A percentile compares a stretch with the other conserved stretches of the same genome.
These are phyloP conservation scores for Starmerella bacillaris DNA, from an alignment of 805 yeast genomes.

Conservation along the genomic window DNA sequence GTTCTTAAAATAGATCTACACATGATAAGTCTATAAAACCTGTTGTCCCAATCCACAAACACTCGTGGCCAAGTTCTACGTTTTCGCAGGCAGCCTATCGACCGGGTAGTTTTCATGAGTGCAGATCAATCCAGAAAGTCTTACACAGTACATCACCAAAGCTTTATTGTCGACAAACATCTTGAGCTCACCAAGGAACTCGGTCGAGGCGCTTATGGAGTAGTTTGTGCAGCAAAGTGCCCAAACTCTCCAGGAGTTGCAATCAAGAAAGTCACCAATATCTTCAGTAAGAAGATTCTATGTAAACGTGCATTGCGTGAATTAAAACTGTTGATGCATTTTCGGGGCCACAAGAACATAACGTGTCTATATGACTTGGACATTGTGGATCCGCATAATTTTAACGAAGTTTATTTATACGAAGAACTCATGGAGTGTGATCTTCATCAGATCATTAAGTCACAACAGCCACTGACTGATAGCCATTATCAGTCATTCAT, in stretches of 20 bases:
- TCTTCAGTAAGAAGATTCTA: constrained; percentile 74
- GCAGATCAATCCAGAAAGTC: constrained; percentile 20
- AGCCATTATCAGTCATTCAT: constrained; percentile 88
- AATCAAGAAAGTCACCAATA: constrained; percentile 87
- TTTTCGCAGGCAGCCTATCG: too few relatives aligned
- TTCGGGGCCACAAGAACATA: constrained; percentile 90
- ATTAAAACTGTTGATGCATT: constrained; percentile 72
- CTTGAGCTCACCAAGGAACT: constrained; percentile 80
- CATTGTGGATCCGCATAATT: constrained; percentile 58
- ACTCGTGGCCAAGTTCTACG: too few relatives aligned
- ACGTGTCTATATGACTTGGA: constrained; percentile 91
- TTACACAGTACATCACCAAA: constrained; percentile 68
- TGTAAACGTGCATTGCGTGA: constrained; percentile 88
- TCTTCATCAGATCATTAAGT: constrained; percentile 90
- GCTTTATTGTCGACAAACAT: constrained; percentile 75
- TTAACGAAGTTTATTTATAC: constrained; percentile 81
- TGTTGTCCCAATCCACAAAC: not conserved
- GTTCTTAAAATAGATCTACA: constrained; percentile 1
- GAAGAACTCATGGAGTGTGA: constrained; percentile 99
- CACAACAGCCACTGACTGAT: constrained; percentile 73
- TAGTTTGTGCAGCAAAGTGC: constrained; percentile 68
- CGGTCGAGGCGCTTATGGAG: constrained; percentile 97
- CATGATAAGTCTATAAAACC: not conserved
- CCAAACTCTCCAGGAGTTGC: constrained; percentile 76
- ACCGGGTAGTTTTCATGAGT: constrained; percentile 2